A percentile compares a stretch with the other conserved stretches of the same genome.
phyloP scores from a whole-genome alignment of 2,329 filamentous ascomycete species.

The Dryadomyces sulphureus region DNA sequence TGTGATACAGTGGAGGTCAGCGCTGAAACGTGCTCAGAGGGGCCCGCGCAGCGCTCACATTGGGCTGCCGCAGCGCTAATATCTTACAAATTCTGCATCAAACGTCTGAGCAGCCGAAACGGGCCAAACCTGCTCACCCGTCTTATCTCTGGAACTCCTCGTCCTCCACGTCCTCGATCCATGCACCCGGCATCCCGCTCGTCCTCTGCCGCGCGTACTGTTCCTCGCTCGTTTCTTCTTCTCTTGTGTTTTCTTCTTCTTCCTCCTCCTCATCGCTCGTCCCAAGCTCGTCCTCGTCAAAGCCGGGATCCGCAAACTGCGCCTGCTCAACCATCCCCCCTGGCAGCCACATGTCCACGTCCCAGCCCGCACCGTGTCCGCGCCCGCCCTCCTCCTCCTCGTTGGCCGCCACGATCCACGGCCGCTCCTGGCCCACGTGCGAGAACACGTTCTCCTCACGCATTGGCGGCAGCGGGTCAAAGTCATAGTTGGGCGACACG shows the following conservation, averaged over 20 bases:
- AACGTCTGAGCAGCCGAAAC: no score
- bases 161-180: slow-evolving; percentile 7
- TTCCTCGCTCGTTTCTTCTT: neutral
- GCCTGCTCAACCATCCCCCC: neutral
- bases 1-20: neutral
- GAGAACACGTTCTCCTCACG: slow-evolving; percentile 38
- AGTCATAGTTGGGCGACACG: slow-evolving; percentile 54
- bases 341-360: neutral
- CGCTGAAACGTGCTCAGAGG: neutral
- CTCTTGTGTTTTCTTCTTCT: neutral
- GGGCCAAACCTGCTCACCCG: no score
- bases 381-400: slow-evolving; percentile 1
- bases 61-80: no score
- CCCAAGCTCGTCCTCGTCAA: neutral
- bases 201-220: neutral
- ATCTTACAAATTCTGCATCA: no score
- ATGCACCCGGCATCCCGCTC: slow-evolving; percentile 8
- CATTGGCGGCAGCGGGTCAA: slow-evolving; percentile 67
- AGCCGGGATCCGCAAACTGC: neutral
- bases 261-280: neutral
- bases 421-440: slow-evolving; percentile 23
- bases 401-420: slow-evolving; percentile 22
- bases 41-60: no score
- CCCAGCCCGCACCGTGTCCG: neutral
- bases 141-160: neutral